These are phyloP conservation scores for Dalbergia oliveri DNA, from an alignment of 306 rosid genomes.

Conservation along the genomic window DNA sequence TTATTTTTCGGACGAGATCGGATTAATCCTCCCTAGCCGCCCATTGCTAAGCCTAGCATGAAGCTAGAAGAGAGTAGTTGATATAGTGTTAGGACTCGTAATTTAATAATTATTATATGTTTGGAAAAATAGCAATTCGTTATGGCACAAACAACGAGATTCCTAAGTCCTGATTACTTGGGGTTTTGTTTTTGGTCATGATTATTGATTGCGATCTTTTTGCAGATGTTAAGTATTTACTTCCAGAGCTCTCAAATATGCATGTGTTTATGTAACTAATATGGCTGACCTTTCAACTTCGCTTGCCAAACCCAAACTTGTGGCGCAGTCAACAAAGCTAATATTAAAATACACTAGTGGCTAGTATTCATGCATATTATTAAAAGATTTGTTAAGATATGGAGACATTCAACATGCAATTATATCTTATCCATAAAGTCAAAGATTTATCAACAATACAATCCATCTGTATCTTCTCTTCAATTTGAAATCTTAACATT, in stretches of 20 bases:
- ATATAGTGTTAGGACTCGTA: background rate
- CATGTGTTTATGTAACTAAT: background rate
- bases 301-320: background rate
- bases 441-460: conserved; percentile 28
- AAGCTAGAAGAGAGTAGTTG: background rate
- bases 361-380: conserved; percentile 11
- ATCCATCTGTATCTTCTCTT: background rate
- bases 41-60: conserved; percentile 1
- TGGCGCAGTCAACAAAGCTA: conserved; percentile 9
- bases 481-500: conserved; percentile 14
- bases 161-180: background rate
- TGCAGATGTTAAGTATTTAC: background rate
- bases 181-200: no score
- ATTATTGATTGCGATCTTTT: background rate
- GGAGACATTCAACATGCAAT: background rate
- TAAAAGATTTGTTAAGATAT: conserved; percentile 27
- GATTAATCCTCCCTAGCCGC: background rate
- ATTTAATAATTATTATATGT: background rate
- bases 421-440: conserved; percentile 25
- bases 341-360: background rate
- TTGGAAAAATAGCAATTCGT: background rate
- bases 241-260: background rate
- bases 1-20: no score
- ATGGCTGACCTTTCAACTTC: conserved; percentile 27
- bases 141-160: background rate